phyloP scores from a whole-genome alignment of 139 green algal genomes.

The Chlorella sp. region DNA sequence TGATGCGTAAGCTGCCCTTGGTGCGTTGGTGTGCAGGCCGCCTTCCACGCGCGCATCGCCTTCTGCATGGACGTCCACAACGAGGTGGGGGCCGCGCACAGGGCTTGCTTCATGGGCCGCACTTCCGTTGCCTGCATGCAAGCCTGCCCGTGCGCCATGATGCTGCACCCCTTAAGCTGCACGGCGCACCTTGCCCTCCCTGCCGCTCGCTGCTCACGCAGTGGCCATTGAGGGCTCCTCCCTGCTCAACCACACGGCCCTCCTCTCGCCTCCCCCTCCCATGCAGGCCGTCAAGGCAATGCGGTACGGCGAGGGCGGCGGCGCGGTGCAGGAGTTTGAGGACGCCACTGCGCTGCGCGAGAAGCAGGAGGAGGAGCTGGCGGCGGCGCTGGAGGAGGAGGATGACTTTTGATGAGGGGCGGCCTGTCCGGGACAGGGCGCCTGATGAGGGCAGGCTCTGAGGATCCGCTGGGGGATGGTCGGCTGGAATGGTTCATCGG shows the following conservation, averaged over 20 bases:
- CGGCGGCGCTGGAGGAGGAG: constrained; percentile 81
- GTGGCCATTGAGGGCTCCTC: background rate
- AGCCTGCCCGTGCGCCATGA: no score
- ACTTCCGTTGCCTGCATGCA: background rate
- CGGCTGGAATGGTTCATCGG: no score
- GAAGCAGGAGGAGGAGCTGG: constrained; percentile 85
- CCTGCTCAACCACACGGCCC: background rate
- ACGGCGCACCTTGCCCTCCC: no score
- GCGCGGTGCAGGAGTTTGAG: constrained; percentile 60
- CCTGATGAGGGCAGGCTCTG: no score
- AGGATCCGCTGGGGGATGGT: no score
- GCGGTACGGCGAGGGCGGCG: constrained; percentile 51
- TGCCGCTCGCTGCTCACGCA: no score
- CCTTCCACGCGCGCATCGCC: constrained; percentile 94
- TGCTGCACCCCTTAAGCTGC: no score
- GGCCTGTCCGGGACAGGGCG: no score
- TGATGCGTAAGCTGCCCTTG: no score
- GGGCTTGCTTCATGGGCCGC: no score
- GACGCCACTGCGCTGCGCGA: constrained; percentile 80
- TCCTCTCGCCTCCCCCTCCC: background rate
- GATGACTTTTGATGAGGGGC: constrained; percentile 44
- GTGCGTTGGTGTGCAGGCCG: no score
- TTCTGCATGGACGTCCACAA: constrained; percentile 99
- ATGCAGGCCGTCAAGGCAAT: constrained; percentile 67
- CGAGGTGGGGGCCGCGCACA: constrained; percentile 67